phyloP scores from a whole-genome alignment of 306 rosid species.

The Ormosia semicastrata region DNA sequence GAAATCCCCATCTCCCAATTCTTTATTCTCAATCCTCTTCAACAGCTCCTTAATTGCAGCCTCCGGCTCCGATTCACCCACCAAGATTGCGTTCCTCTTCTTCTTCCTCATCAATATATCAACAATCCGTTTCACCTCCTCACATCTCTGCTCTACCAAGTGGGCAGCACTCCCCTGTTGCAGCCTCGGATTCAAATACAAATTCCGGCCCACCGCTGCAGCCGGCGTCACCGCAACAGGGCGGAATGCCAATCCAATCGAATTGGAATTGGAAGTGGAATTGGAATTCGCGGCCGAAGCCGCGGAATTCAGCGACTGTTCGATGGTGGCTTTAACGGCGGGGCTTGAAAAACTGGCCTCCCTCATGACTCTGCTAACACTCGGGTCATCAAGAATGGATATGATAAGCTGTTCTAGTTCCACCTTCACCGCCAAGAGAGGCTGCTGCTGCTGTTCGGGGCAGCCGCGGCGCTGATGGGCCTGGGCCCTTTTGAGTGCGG shows the following conservation, averaged over 20 bases:
- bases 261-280: conserved; percentile 36
- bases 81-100: conserved; percentile 89
- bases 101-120: conserved; percentile 62
- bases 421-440: conserved; percentile 88
- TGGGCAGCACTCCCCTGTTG: conserved; percentile 55
- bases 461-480: conserved; percentile 97
- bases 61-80: conserved; percentile 90
- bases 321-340: conserved; percentile 85
- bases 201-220: conserved; percentile 35
- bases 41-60: conserved; percentile 66
- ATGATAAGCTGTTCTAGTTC: conserved; percentile 92
- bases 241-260: conserved; percentile 72
- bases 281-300: not conserved
- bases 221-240: not conserved
- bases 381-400: conserved; percentile 93
- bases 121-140: conserved; percentile 57
- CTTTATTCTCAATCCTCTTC: conserved; percentile 67
- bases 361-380: conserved; percentile 95
- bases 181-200: conserved; percentile 79
- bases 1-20: conserved; percentile 56
- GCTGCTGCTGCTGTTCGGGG: conserved; percentile 98
- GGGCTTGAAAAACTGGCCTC: conserved; percentile 96
- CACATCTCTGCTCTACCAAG: conserved; percentile 45
- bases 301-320: conserved; percentile 61
- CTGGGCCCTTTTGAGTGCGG: conserved; percentile 91